Evolutionary conservation across 352 stramenopile species (phyloP), one percentile per base, ranked within the genome.

Genomic region (Pythium phragmitis): DNA sequence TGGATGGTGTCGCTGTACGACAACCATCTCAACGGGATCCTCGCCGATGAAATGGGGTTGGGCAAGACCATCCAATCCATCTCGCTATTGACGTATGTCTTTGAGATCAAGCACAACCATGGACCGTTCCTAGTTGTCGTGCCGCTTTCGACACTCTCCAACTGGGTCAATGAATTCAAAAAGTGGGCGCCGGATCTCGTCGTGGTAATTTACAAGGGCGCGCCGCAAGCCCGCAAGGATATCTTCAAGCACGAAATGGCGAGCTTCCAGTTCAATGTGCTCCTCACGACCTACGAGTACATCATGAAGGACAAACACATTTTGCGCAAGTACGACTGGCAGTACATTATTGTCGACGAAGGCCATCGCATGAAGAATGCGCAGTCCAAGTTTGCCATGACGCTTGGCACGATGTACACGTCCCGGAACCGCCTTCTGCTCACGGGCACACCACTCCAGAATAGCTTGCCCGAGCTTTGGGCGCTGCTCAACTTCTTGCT

Each of bases 1-100:
- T 99, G 98, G 98, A 99, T 99, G 96, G 97, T 99, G 46, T 96
- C 97, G 36, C 81, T 99, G 30, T 97, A 98, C 53, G 89, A 99
- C 67, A 99, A 99, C 68, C 95, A 98, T 49, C 75, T 99, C 49
- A 99, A 99, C 77, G 97, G 97, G 30, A 99, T 99, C 65, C 73
- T 99, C 41, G 97, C 97, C 0, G 97, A 99, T 81, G 97, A 98
- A 71, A 98, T 98, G 95, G 91, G 94, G 53, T 71, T 96, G 7
- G 87, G 87, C 21, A 96, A 96, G 63, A 96, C 87, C 9, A 96
- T 96, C 57, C 87, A 96, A 68, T 89, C 83, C 0, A 96, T 96
- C 55, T 89, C 85, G 19, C 63, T 96, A 56, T 70, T 96, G 30
- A 93, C 87, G 30, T 93, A 96, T 65, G 70, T 95, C 12, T 90